Evolutionary conservation across 129 eudicot genomes (phyloP).

Genomic region (Flaveria brownii): DNA sequence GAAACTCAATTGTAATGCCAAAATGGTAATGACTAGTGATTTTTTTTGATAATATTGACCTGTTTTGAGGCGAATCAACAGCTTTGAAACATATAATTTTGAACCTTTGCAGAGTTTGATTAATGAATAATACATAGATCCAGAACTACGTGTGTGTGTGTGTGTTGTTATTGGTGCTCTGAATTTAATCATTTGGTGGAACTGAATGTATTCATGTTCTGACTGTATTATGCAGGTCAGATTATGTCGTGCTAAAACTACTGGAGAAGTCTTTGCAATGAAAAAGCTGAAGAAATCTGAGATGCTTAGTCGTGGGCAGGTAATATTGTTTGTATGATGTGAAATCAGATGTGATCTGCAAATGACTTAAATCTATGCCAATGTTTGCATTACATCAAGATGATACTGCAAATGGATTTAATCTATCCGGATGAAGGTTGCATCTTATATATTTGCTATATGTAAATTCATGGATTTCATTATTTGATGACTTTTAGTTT

Average conservation of each 20-base stretch:
- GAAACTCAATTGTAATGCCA: too few relatives aligned
- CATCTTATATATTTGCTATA: neutral
- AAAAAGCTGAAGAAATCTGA: conserved; percentile 89
- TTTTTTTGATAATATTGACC: conserved; percentile 4
- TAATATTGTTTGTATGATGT: conserved; percentile 26
- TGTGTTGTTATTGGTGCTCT: neutral
- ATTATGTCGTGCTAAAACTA: conserved; percentile 80
- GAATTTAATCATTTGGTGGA: conserved; percentile 3
- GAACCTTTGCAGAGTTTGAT: conserved; percentile 8
- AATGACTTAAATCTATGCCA: conserved; percentile 9
- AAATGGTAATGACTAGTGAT: neutral
- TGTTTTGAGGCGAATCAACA: conserved; percentile 25
- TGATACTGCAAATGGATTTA: neutral
- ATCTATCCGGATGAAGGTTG: neutral
- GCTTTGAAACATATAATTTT: neutral
- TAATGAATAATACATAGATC: neutral
- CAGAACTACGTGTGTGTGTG: neutral
- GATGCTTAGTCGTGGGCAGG: conserved; percentile 98
- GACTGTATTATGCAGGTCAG: conserved; percentile 61
- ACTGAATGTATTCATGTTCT: conserved; percentile 19
- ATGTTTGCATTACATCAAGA: neutral
- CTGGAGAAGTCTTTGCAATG: conserved; percentile 81
- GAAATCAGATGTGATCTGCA: conserved; percentile 4
- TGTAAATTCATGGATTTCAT: neutral
- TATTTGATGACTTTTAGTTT: conserved; percentile 15